Conservation (phyloP, 768 basidiomycete genomes). For the Daedaleopsis sinensis region DNA sequence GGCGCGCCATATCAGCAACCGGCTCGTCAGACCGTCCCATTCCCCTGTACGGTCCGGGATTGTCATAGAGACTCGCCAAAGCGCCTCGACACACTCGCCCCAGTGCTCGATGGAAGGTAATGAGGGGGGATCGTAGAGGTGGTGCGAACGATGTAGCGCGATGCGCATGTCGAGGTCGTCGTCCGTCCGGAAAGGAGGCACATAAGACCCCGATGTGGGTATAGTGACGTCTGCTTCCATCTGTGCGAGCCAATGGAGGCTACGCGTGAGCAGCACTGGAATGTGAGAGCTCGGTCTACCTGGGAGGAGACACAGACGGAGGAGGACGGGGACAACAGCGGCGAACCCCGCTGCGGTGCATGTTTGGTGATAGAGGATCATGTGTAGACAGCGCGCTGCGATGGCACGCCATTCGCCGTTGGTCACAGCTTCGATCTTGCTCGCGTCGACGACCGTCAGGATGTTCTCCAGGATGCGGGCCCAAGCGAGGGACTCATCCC, state of each 20-base stretch:
- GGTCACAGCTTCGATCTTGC: slow-evolving; percentile 56
- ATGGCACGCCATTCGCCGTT: slow-evolving; percentile 62
- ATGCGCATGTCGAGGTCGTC: background rate
- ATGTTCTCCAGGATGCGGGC: slow-evolving; percentile 68
- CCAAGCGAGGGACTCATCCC: slow-evolving; percentile 60
- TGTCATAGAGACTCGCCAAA: slow-evolving; percentile 60
- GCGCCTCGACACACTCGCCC: slow-evolving; percentile 53
- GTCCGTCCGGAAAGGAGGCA: background rate
- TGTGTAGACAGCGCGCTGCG: slow-evolving; percentile 53
- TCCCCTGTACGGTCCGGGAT: slow-evolving; percentile 29
- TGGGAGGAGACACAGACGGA: slow-evolving; percentile 15
- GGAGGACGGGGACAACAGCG: slow-evolving; percentile 6
- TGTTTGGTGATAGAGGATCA: slow-evolving; percentile 38
- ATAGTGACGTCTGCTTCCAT: slow-evolving; percentile 19
- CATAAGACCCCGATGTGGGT: background rate
- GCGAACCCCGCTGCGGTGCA: slow-evolving; percentile 8
- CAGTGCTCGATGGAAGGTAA: slow-evolving; percentile 41
- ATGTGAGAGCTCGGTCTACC: background rate
- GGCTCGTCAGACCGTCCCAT: slow-evolving; percentile 57
- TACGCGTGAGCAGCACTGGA: slow-evolving; percentile 1
- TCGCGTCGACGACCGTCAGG: slow-evolving; percentile 48
- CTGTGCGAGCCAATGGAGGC: slow-evolving; percentile 9
- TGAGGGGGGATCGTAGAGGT: slow-evolving; percentile 36
- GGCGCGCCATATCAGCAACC: slow-evolving; percentile 60
- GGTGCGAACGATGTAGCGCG: slow-evolving; percentile 19